Conservation (phyloP, 2,329 filamentous ascomycete species). For the Xylaria sp. region DNA sequence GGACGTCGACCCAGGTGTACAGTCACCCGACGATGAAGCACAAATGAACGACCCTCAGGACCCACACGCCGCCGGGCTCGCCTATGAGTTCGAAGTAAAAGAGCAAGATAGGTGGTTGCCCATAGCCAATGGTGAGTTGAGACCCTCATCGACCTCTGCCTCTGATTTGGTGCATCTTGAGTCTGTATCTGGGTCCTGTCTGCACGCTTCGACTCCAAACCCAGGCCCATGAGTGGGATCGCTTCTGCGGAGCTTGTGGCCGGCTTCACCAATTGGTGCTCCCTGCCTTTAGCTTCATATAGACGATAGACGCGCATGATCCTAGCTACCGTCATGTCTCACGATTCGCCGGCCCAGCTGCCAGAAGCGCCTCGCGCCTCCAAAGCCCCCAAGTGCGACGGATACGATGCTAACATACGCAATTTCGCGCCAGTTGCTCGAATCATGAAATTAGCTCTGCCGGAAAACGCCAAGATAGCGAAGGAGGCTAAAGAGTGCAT, state of each 20-base stretch:
- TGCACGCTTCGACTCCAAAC: constrained; percentile 46
- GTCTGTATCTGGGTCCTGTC: constrained; percentile 51
- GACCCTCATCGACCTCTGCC: constrained; percentile 49
- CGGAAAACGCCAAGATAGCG: constrained; percentile 98
- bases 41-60: constrained; percentile 90
- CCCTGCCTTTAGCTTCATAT: constrained; percentile 56
- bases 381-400: constrained; percentile 61
- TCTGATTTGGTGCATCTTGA: constrained; percentile 65
- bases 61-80: constrained; percentile 79
- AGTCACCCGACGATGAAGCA: constrained; percentile 93
- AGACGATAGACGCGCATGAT: constrained; percentile 52
- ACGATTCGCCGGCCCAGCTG: constrained; percentile 65
- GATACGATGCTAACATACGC: constrained; percentile 90
- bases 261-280: constrained; percentile 51
- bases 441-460: constrained; percentile 98
- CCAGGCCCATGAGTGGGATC: constrained; percentile 57
- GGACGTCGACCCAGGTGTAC: constrained; percentile 92
- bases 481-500: constrained; percentile 99
- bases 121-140: constrained; percentile 98
- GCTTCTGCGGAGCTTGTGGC: constrained; percentile 58
- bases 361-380: constrained; percentile 61
- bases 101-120: constrained; percentile 99
- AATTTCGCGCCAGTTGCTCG: constrained; percentile 96
- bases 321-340: constrained; percentile 63
- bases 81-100: constrained; percentile 97